Percentiles rank a stretch among this genome's conserved stretches.
These are phyloP conservation scores for Phytophthora multivora DNA, from an alignment of 352 stramenopile genomes.

Conservation along the genomic window DNA sequence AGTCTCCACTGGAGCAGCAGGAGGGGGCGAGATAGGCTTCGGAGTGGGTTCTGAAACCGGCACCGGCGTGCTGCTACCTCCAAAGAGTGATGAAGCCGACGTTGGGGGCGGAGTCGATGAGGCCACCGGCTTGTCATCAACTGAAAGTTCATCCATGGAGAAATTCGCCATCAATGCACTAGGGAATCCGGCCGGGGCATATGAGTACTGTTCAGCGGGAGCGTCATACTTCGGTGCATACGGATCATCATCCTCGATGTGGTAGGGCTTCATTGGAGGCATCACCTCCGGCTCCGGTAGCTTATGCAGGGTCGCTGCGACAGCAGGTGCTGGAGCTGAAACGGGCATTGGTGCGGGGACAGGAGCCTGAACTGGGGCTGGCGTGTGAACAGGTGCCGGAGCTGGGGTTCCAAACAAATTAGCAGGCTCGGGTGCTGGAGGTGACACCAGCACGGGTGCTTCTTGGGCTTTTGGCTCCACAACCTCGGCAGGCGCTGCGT, in stretches of 20 bases:
- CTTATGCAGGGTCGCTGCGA: conserved; percentile 20
- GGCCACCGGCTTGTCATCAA: conserved; percentile 30
- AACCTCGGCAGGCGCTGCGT: conserved; percentile 8
- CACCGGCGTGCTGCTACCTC: conserved; percentile 12
- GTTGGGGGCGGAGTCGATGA: conserved; percentile 16
- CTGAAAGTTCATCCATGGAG: conserved; percentile 47
- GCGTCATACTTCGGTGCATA: conserved; percentile 28
- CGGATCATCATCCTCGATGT: conserved; percentile 40
- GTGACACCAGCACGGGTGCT: conserved; percentile 9
- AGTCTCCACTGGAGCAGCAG: conserved; percentile 11
- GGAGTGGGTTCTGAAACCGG: conserved; percentile 8
- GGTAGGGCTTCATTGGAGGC: conserved; percentile 42
- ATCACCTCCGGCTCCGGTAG: conserved; percentile 31
- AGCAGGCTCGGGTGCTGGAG: conserved; percentile 8
- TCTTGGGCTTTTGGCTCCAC: conserved; percentile 16
- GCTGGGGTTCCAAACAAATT: conserved; percentile 27
- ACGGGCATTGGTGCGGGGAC: conserved; percentile 9
- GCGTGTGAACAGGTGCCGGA: conserved; percentile 5
- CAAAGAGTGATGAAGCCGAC: conserved; percentile 39
- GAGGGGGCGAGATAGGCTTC: conserved; percentile 11
- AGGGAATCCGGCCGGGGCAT: conserved; percentile 34
- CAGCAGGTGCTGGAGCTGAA: conserved; percentile 6
- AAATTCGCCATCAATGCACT: conserved; percentile 47
- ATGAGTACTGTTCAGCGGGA: conserved; percentile 6
- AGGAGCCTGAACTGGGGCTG: conserved; percentile 10